phyloP scores from a whole-genome alignment of 768 basidiomycete species.

The Russula olivacea region DNA sequence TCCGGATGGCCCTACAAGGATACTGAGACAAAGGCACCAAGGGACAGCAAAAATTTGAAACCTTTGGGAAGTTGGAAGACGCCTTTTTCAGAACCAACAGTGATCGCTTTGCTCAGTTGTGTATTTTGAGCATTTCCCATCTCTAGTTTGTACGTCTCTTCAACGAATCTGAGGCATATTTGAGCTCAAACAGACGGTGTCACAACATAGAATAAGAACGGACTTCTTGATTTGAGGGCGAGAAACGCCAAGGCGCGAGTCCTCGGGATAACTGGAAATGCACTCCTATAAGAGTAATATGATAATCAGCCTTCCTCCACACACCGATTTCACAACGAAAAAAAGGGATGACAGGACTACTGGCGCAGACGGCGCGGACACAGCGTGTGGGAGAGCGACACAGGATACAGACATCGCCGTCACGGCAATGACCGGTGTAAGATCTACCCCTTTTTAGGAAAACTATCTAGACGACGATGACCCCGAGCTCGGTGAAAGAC shows the following conservation, averaged over 20 bases:
- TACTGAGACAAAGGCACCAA: conserved; percentile 4
- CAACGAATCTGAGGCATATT: conserved; percentile 58
- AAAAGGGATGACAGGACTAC: background rate
- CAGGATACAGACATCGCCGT: conserved; percentile 26
- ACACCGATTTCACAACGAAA: conserved; percentile 10
- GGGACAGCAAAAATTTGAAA: conserved; percentile 28
- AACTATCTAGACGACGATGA: conserved; percentile 24
- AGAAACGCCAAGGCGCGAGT: conserved; percentile 78
- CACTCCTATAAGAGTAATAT: conserved; percentile 57
- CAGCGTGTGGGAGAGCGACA: conserved; percentile 24
- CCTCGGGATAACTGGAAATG: conserved; percentile 65
- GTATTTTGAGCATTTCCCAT: conserved; percentile 73
- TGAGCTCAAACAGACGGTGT: conserved; percentile 3
- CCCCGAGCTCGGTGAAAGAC: conserved; percentile 3
- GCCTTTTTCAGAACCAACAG: conserved; percentile 74
- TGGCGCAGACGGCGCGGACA: conserved; percentile 20
- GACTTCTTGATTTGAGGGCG: conserved; percentile 93
- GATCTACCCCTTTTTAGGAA: conserved; percentile 40
- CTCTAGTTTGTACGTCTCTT: conserved; percentile 73
- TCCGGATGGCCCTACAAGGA: conserved; percentile 39
- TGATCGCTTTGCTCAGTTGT: conserved; percentile 76
- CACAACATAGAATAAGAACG: conserved; percentile 29
- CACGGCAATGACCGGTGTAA: conserved; percentile 34
- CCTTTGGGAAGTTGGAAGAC: conserved; percentile 88
- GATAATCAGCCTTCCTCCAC: conserved; percentile 21